Conservation (phyloP, 495 filamentous ascomycete genomes). For the Lasiosphaeris hirsuta region DNA sequence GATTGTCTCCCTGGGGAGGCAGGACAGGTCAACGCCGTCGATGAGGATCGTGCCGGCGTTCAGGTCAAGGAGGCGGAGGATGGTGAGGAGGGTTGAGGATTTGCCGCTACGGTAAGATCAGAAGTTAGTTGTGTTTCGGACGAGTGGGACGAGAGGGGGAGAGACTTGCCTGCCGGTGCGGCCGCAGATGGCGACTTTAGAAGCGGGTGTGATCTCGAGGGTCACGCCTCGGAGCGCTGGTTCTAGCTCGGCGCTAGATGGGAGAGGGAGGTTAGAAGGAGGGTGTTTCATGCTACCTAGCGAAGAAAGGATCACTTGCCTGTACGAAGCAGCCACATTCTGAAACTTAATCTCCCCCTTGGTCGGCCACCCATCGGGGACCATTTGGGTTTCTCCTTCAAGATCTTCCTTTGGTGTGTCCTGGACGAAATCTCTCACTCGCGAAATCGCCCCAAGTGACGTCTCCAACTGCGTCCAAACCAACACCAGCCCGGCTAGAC, state of each 20-base stretch:
- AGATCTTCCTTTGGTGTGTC: not conserved
- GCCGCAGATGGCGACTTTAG: too few species aligned
- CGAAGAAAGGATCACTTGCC: too few species aligned
- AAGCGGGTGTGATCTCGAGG: too few species aligned
- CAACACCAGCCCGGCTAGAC: conserved; percentile 1
- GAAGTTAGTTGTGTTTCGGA: too few species aligned
- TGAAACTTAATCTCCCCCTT: not conserved
- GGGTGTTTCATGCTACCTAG: too few species aligned
- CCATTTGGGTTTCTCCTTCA: not conserved
- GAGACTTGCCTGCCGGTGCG: too few species aligned
- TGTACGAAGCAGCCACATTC: not conserved
- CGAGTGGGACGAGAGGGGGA: not conserved
- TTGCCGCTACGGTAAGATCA: conserved; percentile 62
- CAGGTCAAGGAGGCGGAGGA: conserved; percentile 89
- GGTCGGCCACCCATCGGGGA: conserved; percentile 1
- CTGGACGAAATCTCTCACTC: conserved; percentile 36
- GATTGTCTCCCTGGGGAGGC: not conserved
- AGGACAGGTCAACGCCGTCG: conserved; percentile 6
- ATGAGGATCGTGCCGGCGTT: conserved; percentile 49
- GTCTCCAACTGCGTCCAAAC: conserved; percentile 46
- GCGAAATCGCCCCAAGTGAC: conserved; percentile 44
- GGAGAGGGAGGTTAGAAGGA: too few species aligned
- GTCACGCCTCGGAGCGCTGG: too few species aligned
- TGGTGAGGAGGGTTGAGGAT: conserved; percentile 77
- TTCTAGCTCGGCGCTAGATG: too few species aligned